These are phyloP conservation scores for Nadsonia starkeyi-henricii DNA, from an alignment of 1,139 yeast species.

Conservation along the genomic window DNA sequence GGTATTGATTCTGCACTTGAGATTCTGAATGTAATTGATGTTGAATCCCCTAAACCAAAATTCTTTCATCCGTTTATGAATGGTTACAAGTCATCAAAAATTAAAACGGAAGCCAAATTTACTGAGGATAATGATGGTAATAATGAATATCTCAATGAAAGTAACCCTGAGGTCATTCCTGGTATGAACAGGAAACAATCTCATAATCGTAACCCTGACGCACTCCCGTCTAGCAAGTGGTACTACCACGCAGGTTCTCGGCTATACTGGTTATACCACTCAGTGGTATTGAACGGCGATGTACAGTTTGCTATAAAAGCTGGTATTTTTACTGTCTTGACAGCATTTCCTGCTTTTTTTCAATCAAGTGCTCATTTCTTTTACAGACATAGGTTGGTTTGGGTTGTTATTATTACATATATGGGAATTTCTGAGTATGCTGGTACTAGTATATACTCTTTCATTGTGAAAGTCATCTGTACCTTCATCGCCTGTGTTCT, in stretches of 20 bases:
- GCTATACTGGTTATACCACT: background rate
- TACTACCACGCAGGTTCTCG: background rate
- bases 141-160: background rate
- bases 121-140: background rate
- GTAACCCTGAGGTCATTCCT: background rate
- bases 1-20: background rate
- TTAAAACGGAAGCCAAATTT: background rate
- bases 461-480: constrained; percentile 16
- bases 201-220: background rate
- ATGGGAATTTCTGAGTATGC: constrained; percentile 20
- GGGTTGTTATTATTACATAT: constrained; percentile 23
- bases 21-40: background rate
- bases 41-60: background rate
- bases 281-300: background rate
- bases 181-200: background rate
- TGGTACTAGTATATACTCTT: constrained; percentile 23
- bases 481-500: constrained; percentile 21
- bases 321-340: constrained; percentile 15
- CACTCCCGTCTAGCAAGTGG: background rate
- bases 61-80: background rate
- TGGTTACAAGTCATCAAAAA: background rate
- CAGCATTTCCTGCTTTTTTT: constrained; percentile 19
- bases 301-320: constrained; percentile 17
- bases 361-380: constrained; percentile 18
- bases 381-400: constrained; percentile 19